phyloP scores from a whole-genome alignment of 805 yeast genomes.

The Lipomyces chichibuensis region DNA sequence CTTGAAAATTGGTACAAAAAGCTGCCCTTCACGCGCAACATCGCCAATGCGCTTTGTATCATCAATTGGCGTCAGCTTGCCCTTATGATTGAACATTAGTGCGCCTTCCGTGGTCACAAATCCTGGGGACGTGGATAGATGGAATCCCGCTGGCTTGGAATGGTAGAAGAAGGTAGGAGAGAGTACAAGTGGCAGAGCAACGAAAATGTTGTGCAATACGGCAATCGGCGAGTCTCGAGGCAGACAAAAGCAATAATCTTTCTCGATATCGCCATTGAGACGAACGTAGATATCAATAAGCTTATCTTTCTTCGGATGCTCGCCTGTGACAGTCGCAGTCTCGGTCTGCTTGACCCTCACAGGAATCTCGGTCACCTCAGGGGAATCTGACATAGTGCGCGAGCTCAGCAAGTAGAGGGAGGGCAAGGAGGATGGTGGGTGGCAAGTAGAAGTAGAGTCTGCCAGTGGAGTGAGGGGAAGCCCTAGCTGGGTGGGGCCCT shows the following conservation, averaged over 20 bases:
- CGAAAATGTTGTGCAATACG: constrained; percentile 64
- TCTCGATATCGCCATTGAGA: constrained; percentile 79
- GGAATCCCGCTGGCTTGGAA: constrained; percentile 64
- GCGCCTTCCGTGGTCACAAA: constrained; percentile 82
- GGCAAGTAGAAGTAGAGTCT: not conserved
- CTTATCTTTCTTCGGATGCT: constrained; percentile 28
- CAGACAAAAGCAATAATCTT: constrained; percentile 88
- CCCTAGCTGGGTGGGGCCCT: not conserved
- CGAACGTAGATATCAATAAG: constrained; percentile 62
- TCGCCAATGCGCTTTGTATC: constrained; percentile 58
- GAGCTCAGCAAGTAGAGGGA: not conserved
- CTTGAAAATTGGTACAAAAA: constrained; percentile 75
- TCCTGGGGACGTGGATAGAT: constrained; percentile 71
- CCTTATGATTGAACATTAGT: constrained; percentile 57
- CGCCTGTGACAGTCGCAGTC: constrained; percentile 4
- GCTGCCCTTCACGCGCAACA: constrained; percentile 86
- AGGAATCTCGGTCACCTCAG: not conserved
- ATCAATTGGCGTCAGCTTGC: constrained; percentile 50
- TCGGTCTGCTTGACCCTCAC: constrained; percentile 5
- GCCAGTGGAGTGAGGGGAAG: not conserved
- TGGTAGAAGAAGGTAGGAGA: constrained; percentile 80
- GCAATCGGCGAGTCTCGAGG: constrained; percentile 57
- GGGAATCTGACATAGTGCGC: constrained; percentile 1
- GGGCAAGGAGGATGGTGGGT: not conserved
- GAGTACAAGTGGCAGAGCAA: constrained; percentile 68